Base-by-base conservation (phyloP, 139 green algal species). In the Monoraphidium neglectum region DNA sequence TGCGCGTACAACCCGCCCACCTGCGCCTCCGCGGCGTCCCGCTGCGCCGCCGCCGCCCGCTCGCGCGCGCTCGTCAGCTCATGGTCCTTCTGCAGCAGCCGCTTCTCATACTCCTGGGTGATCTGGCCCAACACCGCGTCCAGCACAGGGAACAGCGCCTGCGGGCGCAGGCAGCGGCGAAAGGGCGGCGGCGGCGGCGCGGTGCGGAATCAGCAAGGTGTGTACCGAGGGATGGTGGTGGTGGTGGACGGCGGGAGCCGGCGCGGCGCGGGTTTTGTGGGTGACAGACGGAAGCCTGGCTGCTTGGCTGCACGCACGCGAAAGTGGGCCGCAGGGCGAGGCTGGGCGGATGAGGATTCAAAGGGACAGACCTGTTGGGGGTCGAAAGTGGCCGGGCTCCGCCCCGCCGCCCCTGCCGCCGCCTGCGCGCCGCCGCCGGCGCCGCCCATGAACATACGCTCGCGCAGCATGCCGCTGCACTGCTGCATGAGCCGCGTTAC, bases 31-130 rank as follows among this genome's bases (percentile, higher is more conserved):
- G 40, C 28, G 0, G 83, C 64, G 66, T 83, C 36, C 36, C 47
- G 70, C 33, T 82, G 68, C 57, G 88, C 54, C 38, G 49, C 70
- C 28, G 64, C 59, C 4, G 85, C 26, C 24, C 69, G 56, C 59
- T 87, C 80, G 54, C 84, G 70, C 15, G 67, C 40, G 33, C 53
- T 68, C 24, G 89, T 90, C 43, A 94, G 61, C 68, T 95, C 89
- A 13, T 91, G 84, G 63, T 97, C 92, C 78, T 95, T 97, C 3
- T 64, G 63, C 54, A 94, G 78, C 72, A 97, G 83, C 13, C 90
- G 82, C 65, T 90, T 88, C 81, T 97, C 93, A 56, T 97, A 97
- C 83, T 97, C 93, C 72, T 92, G 77, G n/a, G 91, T 96, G 62
- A 96, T 65, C 57, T 82, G 88, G n/a, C 85, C 82, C 60, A 95